Conservation (phyloP, 2,329 filamentous ascomycete genomes). For the Phialophora expanda region DNA sequence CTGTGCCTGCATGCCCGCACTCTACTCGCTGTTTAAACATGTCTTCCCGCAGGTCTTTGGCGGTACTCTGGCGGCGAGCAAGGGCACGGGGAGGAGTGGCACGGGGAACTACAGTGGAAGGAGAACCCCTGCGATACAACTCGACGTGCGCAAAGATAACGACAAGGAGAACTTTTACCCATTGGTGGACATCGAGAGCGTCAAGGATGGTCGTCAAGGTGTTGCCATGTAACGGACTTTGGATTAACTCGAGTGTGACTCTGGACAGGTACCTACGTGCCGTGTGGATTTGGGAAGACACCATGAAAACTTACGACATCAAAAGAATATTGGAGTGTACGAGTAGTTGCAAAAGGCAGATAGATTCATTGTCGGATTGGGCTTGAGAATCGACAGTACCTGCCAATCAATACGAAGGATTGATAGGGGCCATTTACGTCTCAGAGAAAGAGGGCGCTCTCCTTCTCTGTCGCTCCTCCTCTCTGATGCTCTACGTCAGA, state of each 20-base stretch:
- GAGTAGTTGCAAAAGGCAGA: no score
- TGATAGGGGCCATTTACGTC: no score
- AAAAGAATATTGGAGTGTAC: no score
- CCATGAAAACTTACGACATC: no score
- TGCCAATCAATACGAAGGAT: no score
- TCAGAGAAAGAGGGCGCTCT: no score
- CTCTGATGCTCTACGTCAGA: no score
- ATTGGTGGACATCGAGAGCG: conserved; percentile 19
- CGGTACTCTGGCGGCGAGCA: conserved; percentile 11
- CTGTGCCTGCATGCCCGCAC: conserved; percentile 53
- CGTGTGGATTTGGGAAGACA: no score
- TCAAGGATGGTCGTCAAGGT: conserved; percentile 8
- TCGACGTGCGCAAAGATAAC: conserved; percentile 11
- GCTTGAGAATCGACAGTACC: no score
- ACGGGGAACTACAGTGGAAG: conserved; percentile 6
- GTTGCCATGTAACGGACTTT: neutral
- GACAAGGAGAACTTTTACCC: conserved; percentile 14
- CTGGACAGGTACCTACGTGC: no score
- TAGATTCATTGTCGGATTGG: no score
- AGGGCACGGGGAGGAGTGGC: conserved; percentile 11
- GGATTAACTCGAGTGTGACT: neutral
- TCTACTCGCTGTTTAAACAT: conserved; percentile 41
- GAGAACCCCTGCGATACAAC: conserved; percentile 6
- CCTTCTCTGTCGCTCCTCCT: no score
- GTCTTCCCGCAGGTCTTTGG: conserved; percentile 32